These are phyloP conservation scores for Fusarium dlaminii DNA, from an alignment of 2,329 filamentous ascomycete genomes.

Conservation along the genomic window DNA sequence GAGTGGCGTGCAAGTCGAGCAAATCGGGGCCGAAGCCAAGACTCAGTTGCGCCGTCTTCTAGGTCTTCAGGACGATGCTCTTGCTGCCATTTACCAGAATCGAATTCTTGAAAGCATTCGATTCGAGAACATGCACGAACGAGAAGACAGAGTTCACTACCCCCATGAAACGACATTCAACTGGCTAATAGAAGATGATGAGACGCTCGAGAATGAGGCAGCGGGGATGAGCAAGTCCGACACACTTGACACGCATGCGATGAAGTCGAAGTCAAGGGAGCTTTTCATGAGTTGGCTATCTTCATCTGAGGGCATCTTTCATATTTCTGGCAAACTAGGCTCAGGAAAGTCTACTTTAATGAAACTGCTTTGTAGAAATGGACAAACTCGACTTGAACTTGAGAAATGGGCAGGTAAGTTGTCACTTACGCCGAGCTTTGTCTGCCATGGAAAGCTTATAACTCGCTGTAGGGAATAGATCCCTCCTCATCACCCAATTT, in stretches of 20 bases:
- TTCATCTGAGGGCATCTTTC: not conserved
- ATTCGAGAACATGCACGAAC: not conserved
- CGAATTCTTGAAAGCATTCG: not conserved
- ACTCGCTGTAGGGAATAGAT: not conserved
- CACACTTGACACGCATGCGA: not conserved
- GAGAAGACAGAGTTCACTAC: not conserved
- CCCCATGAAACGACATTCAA: not conserved
- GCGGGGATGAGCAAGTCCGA: not conserved
- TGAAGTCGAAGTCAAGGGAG: not conserved
- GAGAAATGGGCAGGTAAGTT: not conserved
- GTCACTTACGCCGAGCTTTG: too few species aligned
- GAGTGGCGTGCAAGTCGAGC: not conserved
- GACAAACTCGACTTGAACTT: not conserved
- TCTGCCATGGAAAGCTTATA: too few species aligned
- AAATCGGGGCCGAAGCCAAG: not conserved
- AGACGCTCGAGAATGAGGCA: too few species aligned
- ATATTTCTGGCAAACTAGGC: not conserved
- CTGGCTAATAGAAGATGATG: not conserved
- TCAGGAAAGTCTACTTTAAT: slow-evolving; percentile 1
- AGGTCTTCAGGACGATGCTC: not conserved
- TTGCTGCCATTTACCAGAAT: not conserved
- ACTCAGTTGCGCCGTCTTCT: not conserved
- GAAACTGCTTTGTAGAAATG: not conserved
- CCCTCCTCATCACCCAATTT: not conserved
- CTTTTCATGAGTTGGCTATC: not conserved